Evolutionary conservation across 345 rosid genomes (phyloP).

Genomic region (Mallotus nudiflorus): DNA sequence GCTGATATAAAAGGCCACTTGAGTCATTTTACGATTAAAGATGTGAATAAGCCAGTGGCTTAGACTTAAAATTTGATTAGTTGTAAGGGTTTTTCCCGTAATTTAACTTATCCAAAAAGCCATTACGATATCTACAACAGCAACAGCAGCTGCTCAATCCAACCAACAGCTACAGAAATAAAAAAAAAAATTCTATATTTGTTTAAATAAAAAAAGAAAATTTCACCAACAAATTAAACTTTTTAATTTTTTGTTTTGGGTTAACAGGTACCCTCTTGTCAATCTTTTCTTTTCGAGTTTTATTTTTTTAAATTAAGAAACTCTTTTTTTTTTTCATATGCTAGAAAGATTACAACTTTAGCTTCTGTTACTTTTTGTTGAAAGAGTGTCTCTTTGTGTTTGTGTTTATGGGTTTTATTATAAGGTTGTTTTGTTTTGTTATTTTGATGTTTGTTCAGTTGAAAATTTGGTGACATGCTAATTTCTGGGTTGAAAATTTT

Average conservation of each 20-base stretch:
- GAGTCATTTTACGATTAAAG: background rate
- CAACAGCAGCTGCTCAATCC: conserved; percentile 22
- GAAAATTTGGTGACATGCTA: background rate
- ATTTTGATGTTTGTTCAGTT: background rate
- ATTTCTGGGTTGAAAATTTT: conserved; percentile 16
- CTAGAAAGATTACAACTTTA: conserved; percentile 9
- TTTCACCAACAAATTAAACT: background rate
- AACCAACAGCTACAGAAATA: conserved; percentile 20
- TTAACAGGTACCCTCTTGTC: conserved; percentile 17
- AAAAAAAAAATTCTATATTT: background rate
- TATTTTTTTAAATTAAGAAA: background rate
- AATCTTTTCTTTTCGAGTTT: conserved; percentile 12
- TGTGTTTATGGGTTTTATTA: conserved; percentile 6
- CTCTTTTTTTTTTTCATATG: background rate
- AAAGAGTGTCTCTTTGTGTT: background rate
- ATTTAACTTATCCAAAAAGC: background rate
- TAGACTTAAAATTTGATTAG: background rate
- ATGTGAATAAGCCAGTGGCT: background rate
- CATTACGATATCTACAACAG: conserved; percentile 18
- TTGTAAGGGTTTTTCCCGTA: conserved; percentile 8
- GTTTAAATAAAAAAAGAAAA: background rate
- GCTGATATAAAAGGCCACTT: background rate
- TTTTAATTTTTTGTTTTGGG: background rate
- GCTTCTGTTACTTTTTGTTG: conserved; percentile 10
- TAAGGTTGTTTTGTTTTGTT: background rate